Evolutionary conservation across 2,329 filamentous ascomycete species (phyloP).

Genomic region (Diaporthe ampelina): DNA sequence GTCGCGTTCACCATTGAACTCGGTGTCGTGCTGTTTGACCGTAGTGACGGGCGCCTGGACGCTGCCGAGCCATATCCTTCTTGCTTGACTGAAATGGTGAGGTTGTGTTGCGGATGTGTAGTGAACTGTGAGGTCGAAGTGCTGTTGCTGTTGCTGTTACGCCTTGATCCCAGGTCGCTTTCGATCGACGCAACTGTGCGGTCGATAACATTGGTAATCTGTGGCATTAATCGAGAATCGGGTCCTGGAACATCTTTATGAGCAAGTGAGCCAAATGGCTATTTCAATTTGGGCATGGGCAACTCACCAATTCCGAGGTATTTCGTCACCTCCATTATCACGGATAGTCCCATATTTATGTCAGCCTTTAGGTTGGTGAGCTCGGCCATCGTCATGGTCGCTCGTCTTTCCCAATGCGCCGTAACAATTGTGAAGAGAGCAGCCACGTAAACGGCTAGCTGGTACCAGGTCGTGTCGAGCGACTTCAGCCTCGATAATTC

Average conservation of each 20-base stretch:
- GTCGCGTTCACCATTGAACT: slow-evolving; percentile 17
- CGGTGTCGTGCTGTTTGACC: slow-evolving; percentile 33
- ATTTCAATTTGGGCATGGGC: slow-evolving; percentile 37
- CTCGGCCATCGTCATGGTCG: slow-evolving; percentile 69
- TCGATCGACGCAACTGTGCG: slow-evolving; percentile 67
- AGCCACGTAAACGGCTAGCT: slow-evolving; percentile 78
- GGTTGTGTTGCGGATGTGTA: slow-evolving; percentile 33
- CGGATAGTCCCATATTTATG: slow-evolving; percentile 77
- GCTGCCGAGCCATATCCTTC: slow-evolving; percentile 21
- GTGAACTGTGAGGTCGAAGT: slow-evolving; percentile 24
- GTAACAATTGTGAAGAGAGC: slow-evolving; percentile 82
- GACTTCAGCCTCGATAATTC: slow-evolving; percentile 75
- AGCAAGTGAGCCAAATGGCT: background rate
- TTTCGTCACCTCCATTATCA: slow-evolving; percentile 76
- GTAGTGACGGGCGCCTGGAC: background rate
- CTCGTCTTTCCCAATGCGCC: slow-evolving; percentile 76
- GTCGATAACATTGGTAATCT: slow-evolving; percentile 64
- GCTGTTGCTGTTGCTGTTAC: slow-evolving; percentile 33
- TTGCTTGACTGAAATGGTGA: slow-evolving; percentile 5
- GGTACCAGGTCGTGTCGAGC: slow-evolving; percentile 85
- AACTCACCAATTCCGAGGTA: slow-evolving; percentile 77
- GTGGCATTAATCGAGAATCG: slow-evolving; percentile 58
- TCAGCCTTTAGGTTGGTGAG: slow-evolving; percentile 73
- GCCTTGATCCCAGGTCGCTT: slow-evolving; percentile 59
- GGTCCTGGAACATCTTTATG: slow-evolving; percentile 53